Base-by-base conservation (phyloP, 768 basidiomycete genomes). In the Lyophyllum shimeji region DNA sequence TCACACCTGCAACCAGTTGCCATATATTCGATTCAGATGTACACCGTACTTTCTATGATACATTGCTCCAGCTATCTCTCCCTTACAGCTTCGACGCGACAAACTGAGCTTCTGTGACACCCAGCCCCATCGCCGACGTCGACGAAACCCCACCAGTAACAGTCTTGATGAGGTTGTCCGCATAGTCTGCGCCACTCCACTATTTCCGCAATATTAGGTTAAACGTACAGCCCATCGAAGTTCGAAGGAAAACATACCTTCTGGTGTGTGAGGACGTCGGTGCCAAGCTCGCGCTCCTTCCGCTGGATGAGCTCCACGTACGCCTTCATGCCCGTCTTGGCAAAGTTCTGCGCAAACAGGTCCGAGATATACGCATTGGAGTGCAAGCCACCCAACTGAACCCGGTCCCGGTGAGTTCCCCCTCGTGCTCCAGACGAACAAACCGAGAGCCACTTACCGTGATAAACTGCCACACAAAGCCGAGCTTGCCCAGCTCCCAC, bases 391-490 rank as follows among this genome's bases (percentile, higher is more conserved):
- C 85, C 97, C 58, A 99, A 91, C 95, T 97, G 58, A 9, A 9
- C 4, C 46, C 33, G 18, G 43, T 50, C 34, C 59, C 34, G 58
- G 54, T 60, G 33, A 55, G 53, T 8, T 47, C 43, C n/a, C n/a
- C 27, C 24, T 37, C 13, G 29, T 42, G 47, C 6, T 44, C n/a
- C 20, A 40, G 1, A 31, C 2, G 1, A 46, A 56, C 31, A 46
- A 49, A 7, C 7, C 25, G 13, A 39, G 2, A 13, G 20, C 11
- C 63, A 45, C 90, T 65, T 50, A 95, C 93, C 63, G 95, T 97
- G 73, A 98, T 97, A 78, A 99, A 98, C 72, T 98, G 95, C 95
- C 95, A 98, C 63, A 95, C 88, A 73, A 98, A 98, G 33, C 95
- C 95, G 46, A 97, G 84, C 77, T 90, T 95, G 46, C 93, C 96